These are phyloP conservation scores for Pulveroboletus sp. DNA, from an alignment of 768 basidiomycete genomes.

Conservation along the genomic window DNA sequence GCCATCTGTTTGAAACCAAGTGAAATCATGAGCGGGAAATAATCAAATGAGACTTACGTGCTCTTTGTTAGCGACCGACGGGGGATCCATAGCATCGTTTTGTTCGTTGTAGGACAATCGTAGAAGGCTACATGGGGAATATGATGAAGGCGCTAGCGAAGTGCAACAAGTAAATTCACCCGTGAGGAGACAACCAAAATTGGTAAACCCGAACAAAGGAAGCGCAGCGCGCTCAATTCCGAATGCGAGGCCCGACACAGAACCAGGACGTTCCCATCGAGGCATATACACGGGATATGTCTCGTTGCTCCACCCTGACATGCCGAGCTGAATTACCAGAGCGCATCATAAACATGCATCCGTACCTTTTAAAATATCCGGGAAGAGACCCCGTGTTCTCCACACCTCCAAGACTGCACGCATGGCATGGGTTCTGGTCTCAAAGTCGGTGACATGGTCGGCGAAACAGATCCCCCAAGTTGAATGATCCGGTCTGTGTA, in stretches of 20 bases:
- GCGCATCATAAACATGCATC: background rate
- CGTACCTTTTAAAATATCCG: slow-evolving; percentile 22
- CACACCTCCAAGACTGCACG: slow-evolving; percentile 12
- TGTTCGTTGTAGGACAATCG: slow-evolving; percentile 27
- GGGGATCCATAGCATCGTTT: slow-evolving; percentile 38
- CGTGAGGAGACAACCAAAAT: slow-evolving; percentile 42
- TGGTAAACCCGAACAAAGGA: slow-evolving; percentile 42
- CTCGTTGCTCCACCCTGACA: slow-evolving; percentile 23
- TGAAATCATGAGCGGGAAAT: background rate
- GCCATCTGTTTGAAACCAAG: slow-evolving; percentile 14
- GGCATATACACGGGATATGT: slow-evolving; percentile 25
- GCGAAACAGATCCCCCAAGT: slow-evolving; percentile 23
- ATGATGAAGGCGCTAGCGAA: background rate
- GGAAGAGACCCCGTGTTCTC: slow-evolving; percentile 15
- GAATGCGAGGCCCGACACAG: slow-evolving; percentile 27
- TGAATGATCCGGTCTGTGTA: slow-evolving; percentile 9
- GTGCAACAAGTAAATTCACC: slow-evolving; percentile 21
- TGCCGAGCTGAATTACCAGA: background rate
- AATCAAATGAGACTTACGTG: slow-evolving; percentile 29
- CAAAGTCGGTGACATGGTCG: slow-evolving; percentile 11
- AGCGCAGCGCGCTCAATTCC: slow-evolving; percentile 42
- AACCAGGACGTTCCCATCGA: slow-evolving; percentile 2
- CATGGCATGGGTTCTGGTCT: slow-evolving; percentile 15
- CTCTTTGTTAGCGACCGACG: slow-evolving; percentile 38
- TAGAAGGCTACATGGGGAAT: slow-evolving; percentile 29